Base-by-base conservation (phyloP, 108 stramenopile species). In the Discostella pseudostelligera region DNA sequence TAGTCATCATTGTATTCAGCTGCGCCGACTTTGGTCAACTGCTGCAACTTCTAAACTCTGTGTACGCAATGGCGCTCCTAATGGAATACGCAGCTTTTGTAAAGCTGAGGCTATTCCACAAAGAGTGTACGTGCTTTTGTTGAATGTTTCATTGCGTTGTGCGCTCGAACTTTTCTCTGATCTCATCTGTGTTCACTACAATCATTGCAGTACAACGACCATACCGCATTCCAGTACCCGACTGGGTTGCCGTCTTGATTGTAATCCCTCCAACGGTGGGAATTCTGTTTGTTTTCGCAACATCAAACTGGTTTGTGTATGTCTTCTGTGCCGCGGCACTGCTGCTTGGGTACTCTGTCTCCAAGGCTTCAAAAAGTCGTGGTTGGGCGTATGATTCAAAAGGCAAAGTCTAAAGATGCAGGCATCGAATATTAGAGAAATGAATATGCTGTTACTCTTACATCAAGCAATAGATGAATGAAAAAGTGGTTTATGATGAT, bases 11-110 rank as follows among this genome's bases (percentile, higher is more conserved):
- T 16, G 60, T 83, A 8, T 65, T 91, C 44, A 73, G 87, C 53
- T 77, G 78, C 22, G 70, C 91, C 24, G 67, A 84, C 62, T 94
- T 97, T 62, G 81, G 80, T 54, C 71, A 75, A 48, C 66, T 98
- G 48, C 66, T 98, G 35, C 95, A 98, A 67, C 89, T 98, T 74
- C 79, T 96, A 57, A 98, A 98, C 71, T 90, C 95, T 40, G 82
- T 85, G 29, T 97, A 93, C 59, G 77, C 84, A 10, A 40, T 96
- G n/a, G 71, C 92, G 0, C 78, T 96, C 59, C 45, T 96, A 25
- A 74, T 98, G 67, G 97, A 98, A 66, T 96, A 94, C 74, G 87
- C 80, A 20, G 97, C 97, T 0, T 98, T 98, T 77, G 56, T 98
- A 59, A 89, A 96, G 65, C 87, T 98, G 13, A 85, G 97, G 19